phyloP scores from a whole-genome alignment of 1,284 basidiomycete species.

The Apiotrichum domesticum region DNA sequence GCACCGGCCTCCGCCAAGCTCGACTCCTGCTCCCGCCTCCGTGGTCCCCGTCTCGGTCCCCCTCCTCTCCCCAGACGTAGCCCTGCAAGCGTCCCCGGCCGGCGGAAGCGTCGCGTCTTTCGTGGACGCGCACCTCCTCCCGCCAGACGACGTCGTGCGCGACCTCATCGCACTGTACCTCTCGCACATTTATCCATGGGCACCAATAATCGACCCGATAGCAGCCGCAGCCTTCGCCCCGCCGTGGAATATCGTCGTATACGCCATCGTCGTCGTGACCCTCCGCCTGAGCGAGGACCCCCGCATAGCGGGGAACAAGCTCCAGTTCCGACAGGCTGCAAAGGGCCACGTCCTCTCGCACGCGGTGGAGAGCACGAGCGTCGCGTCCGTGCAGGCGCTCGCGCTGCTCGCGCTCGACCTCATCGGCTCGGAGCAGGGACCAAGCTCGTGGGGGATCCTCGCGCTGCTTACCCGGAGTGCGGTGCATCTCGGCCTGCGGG shows the following conservation, averaged over 20 bases:
- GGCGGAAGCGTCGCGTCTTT: slow-evolving; percentile 28
- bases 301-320: slow-evolving; percentile 25
- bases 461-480: slow-evolving; percentile 44
- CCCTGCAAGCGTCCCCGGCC: slow-evolving; percentile 24
- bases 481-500: slow-evolving; percentile 41
- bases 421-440: slow-evolving; percentile 45
- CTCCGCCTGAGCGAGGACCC: slow-evolving; percentile 40
- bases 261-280: slow-evolving; percentile 46
- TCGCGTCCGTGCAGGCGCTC: slow-evolving; percentile 43
- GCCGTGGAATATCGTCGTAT: slow-evolving; percentile 43
- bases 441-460: slow-evolving; percentile 43
- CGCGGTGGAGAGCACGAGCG: slow-evolving; percentile 43
- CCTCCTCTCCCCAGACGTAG: no score
- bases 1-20: slow-evolving; percentile 8
- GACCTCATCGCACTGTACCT: slow-evolving; percentile 42
- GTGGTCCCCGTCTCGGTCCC: slow-evolving; percentile 4
- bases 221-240: slow-evolving; percentile 24
- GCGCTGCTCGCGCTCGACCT: slow-evolving; percentile 44
- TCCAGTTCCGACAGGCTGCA: slow-evolving; percentile 33
- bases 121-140: slow-evolving; percentile 37
- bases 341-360: slow-evolving; percentile 44
- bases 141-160: slow-evolving; percentile 43
- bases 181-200: slow-evolving; percentile 42
- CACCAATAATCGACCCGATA: slow-evolving; percentile 36
- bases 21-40: neutral